phyloP scores from a whole-genome alignment of 139 green algal genomes.

The Coelastrella sp. region DNA sequence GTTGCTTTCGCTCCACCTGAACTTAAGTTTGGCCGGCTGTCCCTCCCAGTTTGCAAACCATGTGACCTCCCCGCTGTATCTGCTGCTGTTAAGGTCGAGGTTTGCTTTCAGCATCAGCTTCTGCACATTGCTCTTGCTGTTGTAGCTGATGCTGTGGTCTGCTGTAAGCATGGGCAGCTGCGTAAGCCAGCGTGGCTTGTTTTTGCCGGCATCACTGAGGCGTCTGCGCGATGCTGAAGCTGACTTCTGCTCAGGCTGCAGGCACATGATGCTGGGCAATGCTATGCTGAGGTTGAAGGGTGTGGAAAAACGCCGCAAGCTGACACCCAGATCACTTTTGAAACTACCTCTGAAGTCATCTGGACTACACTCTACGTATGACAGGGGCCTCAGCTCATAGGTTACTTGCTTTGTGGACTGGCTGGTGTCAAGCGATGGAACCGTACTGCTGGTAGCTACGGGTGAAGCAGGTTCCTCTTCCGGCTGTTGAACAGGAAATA shows the following conservation, averaged over 20 bases:
- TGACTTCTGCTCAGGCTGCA: constrained; percentile 2
- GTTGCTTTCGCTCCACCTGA: constrained; percentile 17
- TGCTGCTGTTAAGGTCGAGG: constrained; percentile 23
- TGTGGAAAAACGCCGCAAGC: background rate
- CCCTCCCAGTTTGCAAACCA: constrained; percentile 39
- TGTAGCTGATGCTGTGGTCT: constrained; percentile 8
- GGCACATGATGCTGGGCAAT: background rate
- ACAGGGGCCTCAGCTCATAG: background rate
- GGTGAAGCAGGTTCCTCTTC: background rate
- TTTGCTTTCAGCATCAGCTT: constrained; percentile 21
- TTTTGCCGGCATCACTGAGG: background rate
- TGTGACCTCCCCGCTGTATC: constrained; percentile 10
- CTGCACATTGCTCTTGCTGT: background rate
- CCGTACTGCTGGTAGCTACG: background rate
- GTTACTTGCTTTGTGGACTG: background rate
- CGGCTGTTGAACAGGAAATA: background rate
- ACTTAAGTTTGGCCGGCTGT: constrained; percentile 8
- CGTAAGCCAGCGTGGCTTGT: background rate
- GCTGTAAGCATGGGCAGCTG: constrained; percentile 28
- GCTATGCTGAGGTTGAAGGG: constrained; percentile 15
- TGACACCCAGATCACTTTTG: background rate
- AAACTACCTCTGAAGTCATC: background rate
- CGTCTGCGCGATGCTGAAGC: background rate
- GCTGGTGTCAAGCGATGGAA: background rate
- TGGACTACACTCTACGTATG: background rate